Percentiles rank a stretch among this genome's conserved stretches.
Evolutionary conservation across 371 early-diverging fungal genomes (phyloP).

Genomic region (Globomyces sp.): DNA sequence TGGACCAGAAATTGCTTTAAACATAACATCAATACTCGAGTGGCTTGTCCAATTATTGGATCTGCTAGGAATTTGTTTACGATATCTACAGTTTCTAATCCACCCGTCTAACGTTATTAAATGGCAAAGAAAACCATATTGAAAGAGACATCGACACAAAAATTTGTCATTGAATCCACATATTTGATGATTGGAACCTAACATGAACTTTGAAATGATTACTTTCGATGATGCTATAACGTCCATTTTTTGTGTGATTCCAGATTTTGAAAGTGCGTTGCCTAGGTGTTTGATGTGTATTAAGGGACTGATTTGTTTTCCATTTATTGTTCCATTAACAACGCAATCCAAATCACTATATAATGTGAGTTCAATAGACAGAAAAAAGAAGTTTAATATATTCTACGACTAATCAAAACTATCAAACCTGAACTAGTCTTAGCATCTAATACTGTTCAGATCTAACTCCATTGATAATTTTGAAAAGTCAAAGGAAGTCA

Average conservation of each 20-base stretch:
- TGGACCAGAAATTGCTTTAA: constrained; percentile 81
- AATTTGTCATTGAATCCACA: constrained; percentile 63
- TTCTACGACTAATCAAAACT: background rate
- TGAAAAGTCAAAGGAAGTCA: too few species aligned
- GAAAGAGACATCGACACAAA: constrained; percentile 82
- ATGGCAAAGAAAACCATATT: constrained; percentile 46
- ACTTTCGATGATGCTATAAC: constrained; percentile 33
- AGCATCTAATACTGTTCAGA: too few species aligned
- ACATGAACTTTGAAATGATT: constrained; percentile 49
- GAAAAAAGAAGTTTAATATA: background rate
- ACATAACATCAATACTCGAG: constrained; percentile 68
- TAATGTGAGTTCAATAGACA: background rate
- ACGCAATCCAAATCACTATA: constrained; percentile 78
- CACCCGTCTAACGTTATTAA: constrained; percentile 36
- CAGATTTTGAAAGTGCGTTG: constrained; percentile 22
- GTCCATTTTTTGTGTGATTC: constrained; percentile 21
- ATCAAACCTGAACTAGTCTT: too few species aligned
- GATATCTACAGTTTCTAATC: constrained; percentile 62
- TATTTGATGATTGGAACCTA: constrained; percentile 94
- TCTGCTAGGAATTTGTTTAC: constrained; percentile 55
- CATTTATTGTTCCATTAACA: constrained; percentile 33
- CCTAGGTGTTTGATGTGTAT: constrained; percentile 7
- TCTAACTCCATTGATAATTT: too few species aligned
- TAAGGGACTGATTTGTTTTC: background rate
- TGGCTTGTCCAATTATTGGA: constrained; percentile 49